These are phyloP conservation scores for Oxalis stricta DNA, from an alignment of 441 rosid genomes.

Conservation along the genomic window DNA sequence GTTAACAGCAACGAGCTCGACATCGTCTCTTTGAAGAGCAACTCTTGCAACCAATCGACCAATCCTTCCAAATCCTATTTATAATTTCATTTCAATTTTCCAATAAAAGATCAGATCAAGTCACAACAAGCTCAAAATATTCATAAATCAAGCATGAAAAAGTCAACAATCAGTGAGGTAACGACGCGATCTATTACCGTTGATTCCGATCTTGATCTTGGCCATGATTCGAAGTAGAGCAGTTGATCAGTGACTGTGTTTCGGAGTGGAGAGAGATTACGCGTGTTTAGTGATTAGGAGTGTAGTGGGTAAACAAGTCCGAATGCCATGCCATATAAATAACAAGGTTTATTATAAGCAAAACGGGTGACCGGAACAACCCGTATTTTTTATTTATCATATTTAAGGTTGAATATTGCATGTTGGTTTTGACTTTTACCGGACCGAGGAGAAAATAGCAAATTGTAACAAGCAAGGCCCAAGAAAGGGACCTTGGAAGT, in stretches of 20 bases:
- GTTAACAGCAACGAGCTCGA: conserved; percentile 49
- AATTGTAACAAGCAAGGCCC: no score
- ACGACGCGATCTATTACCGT: conserved; percentile 18
- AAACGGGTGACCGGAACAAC: conserved; percentile 1
- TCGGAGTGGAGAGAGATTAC: background rate
- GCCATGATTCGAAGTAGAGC: conserved; percentile 12
- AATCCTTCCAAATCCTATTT: conserved; percentile 44
- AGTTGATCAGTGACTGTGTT: background rate
- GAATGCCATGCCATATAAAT: no score
- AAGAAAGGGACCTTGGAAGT: no score
- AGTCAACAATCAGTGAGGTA: background rate
- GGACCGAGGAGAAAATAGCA: no score
- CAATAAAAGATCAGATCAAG: background rate
- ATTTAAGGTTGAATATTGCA: no score
- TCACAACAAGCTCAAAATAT: no score
- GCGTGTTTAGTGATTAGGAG: no score
- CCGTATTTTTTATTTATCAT: background rate
- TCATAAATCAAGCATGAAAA: background rate
- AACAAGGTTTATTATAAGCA: background rate
- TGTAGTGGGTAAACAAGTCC: background rate
- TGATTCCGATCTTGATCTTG: conserved; percentile 32
- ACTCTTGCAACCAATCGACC: conserved; percentile 48
- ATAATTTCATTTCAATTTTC: background rate
- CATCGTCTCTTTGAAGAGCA: conserved; percentile 36
- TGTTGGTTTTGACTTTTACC: no score